Evolutionary conservation across 352 stramenopile genomes (phyloP), one percentile per base, ranked within the genome.

Genomic region (Blastocystis hominis): DNA sequence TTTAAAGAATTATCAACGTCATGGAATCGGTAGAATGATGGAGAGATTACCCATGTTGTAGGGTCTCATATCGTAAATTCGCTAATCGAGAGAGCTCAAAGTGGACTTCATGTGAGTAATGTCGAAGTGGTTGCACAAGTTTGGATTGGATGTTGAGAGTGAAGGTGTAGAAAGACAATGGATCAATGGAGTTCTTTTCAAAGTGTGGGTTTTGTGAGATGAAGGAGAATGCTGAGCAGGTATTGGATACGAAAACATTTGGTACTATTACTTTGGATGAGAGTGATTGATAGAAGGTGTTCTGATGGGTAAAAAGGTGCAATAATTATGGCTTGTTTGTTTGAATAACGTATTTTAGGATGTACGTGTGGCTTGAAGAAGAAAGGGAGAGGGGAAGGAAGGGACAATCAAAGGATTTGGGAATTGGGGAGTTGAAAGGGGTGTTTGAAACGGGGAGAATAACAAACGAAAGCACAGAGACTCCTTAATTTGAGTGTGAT

Each of bases 1-100:
- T n/a, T 34, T 84, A 36, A 64, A 68, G 30, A 66, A 24, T 10
- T 84, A 84, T 34, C 72, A 84, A 53, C 30, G 62, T 34, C 53
- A 40, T 34, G 72, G 72, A 66, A 30, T 84, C n/a, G 72, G 72
- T 84, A 53, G 15, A 38, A 66, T 0, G n/a, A 30, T 47, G 3
- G 1, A 38, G 44, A 4, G 1, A 2, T 24, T 34, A 42, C 15
- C 34, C 30, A 36, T 47, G 3, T 13, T 34, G 3, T 47, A 84
- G 72, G 72, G 9, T 56, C 54, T 3, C 62, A 66, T 44, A 64
- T 61, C 20, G 13, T 66, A 47, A 44, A 84, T 7, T 68, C 36
- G 7, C 55, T 84, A 7, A 47, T 84, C n/a, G 53, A 84, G 36
- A 6, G 72, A 53, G 34, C 72, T 2, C 13, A 47, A 20, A 84